Evolutionary conservation across 208 protist species (phyloP).

Genomic region (Wallacemonas rigidus): DNA sequence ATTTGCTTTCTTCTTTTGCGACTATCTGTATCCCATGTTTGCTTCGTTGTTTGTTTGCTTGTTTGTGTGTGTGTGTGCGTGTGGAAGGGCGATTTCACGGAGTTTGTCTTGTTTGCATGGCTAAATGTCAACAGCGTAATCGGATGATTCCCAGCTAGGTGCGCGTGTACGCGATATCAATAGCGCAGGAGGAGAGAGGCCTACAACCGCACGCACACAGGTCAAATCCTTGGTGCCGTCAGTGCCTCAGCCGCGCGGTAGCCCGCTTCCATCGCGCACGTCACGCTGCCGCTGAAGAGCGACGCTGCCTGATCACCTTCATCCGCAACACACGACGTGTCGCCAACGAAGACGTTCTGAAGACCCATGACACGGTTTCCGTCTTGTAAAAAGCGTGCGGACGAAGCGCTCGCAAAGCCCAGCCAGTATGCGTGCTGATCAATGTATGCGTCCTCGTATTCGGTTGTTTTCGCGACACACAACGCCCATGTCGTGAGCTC

Average conservation of each 20-base stretch:
- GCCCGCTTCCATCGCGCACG: conserved; percentile 55
- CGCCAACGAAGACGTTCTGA: conserved; percentile 67
- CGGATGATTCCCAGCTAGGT: too few relatives aligned
- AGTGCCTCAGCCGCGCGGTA: conserved; percentile 40
- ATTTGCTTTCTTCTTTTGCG: too few relatives aligned
- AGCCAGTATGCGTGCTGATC: conserved; percentile 78
- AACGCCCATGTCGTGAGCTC: conserved; percentile 53
- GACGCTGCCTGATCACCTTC: conserved; percentile 23
- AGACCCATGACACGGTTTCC: conserved; percentile 32
- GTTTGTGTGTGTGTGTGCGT: too few relatives aligned
- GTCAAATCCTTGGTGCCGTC: neutral
- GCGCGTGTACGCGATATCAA: too few relatives aligned
- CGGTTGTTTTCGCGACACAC: conserved; percentile 21
- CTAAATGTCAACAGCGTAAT: too few relatives aligned
- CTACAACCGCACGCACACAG: too few relatives aligned
- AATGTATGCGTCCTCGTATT: conserved; percentile 75
- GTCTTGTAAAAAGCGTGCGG: conserved; percentile 40
- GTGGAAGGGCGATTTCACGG: too few relatives aligned
- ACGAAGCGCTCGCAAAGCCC: conserved; percentile 72
- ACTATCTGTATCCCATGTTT: too few relatives aligned
- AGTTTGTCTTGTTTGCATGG: too few relatives aligned
- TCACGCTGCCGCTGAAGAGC: conserved; percentile 55
- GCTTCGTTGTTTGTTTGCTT: too few relatives aligned
- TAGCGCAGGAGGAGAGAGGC: too few relatives aligned
- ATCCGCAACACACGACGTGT: conserved; percentile 60